These are phyloP conservation scores for Coniochaeta sp. DNA, from an alignment of 2,329 filamentous ascomycete species.

Conservation along the genomic window DNA sequence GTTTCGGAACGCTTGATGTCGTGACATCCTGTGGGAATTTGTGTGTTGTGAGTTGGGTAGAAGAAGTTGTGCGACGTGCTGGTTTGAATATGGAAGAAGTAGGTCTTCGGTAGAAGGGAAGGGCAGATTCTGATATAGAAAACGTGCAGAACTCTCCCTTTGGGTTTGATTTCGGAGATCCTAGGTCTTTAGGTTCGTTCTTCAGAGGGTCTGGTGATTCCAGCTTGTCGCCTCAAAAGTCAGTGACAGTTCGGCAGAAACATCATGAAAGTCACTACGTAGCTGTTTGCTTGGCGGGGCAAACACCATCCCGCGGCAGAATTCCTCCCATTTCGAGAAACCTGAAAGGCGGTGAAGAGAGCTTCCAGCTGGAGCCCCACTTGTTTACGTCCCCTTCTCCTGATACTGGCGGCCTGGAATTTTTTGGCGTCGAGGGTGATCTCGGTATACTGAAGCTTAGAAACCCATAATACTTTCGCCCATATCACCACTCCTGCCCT, in stretches of 20 bases:
- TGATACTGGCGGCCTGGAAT: slow-evolving; percentile 1
- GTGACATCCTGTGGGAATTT: slow-evolving; percentile 32
- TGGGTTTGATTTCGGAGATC: too few species aligned
- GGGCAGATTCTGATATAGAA: too few species aligned
- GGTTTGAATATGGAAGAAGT: too few species aligned
- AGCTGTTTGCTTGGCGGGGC: not conserved
- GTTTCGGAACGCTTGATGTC: slow-evolving; percentile 38
- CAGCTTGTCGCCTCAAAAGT: not conserved
- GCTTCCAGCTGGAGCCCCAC: not conserved
- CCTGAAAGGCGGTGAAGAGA: not conserved
- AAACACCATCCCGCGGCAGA: not conserved
- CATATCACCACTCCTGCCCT: not conserved
- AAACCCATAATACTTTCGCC: not conserved
- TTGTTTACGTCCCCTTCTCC: not conserved
- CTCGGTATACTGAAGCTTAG: not conserved
- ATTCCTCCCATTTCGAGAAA: not conserved
- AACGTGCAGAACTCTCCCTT: too few species aligned
- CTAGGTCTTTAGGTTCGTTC: too few species aligned
- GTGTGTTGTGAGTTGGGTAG: not conserved
- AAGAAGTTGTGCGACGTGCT: not conserved
- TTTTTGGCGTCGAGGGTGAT: slow-evolving; percentile 1
- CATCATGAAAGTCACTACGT: not conserved
- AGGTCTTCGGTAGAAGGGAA: too few species aligned
- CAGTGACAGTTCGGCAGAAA: not conserved
- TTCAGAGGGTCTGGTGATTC: too few species aligned